phyloP scores from a whole-genome alignment of 176 grass and related monocot genomes.

The Triticum turgidum region DNA sequence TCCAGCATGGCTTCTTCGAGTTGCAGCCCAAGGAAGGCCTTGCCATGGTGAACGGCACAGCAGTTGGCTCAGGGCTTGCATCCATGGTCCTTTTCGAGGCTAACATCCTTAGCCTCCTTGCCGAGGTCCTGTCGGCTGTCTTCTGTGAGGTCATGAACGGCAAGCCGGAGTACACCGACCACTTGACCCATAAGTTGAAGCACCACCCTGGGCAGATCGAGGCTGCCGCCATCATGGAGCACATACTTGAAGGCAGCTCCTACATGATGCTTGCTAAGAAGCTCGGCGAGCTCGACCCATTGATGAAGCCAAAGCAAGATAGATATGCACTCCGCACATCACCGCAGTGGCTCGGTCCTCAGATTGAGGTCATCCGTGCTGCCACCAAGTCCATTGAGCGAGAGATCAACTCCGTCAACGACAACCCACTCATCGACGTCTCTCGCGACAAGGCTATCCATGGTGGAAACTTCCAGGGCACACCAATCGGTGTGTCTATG shows the following conservation, averaged over 20 bases:
- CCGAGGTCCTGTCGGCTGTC: constrained; percentile 69
- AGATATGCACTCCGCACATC: constrained; percentile 90
- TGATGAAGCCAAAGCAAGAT: constrained; percentile 96
- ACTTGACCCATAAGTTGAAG: constrained; percentile 88
- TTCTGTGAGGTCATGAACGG: constrained; percentile 94
- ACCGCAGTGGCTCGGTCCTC: constrained; percentile 87
- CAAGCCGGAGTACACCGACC: constrained; percentile 85
- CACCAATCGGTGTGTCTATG: constrained; percentile 92
- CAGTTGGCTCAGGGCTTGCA: constrained; percentile 76
- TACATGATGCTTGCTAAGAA: constrained; percentile 73
- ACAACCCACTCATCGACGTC: constrained; percentile 92
- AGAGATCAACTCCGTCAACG: constrained; percentile 95
- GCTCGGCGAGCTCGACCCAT: constrained; percentile 64
- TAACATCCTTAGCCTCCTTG: constrained; percentile 57
- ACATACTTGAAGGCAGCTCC: constrained; percentile 75
- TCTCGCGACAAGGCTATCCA: constrained; percentile 80
- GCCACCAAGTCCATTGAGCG: constrained; percentile 73
- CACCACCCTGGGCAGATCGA: constrained; percentile 94
- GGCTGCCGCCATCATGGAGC: constrained; percentile 90
- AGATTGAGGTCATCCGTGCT: constrained; percentile 81
- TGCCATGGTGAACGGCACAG: constrained; percentile 85
- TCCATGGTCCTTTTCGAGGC: constrained; percentile 75
- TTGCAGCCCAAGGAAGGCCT: constrained; percentile 89
- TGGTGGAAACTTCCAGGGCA: constrained; percentile 94
- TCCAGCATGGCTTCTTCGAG: constrained; percentile 58